Evolutionary conservation across 2,329 filamentous ascomycete genomes (phyloP), one percentile per base, ranked within the genome.

Genomic region (Trichophyton benhamiae): DNA sequence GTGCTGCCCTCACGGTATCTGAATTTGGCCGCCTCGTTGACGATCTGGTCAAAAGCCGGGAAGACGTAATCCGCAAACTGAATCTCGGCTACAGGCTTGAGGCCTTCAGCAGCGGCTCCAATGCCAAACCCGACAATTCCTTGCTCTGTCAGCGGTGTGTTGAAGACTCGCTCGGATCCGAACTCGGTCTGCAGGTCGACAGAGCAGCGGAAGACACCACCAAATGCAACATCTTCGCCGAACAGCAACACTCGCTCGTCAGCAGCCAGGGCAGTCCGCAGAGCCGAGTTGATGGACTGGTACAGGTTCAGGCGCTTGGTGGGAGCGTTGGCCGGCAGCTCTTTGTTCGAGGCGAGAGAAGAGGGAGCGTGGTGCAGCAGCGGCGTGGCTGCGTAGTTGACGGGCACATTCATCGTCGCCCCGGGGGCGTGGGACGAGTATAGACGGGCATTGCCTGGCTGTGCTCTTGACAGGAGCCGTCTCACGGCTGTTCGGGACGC

Each of bases 21-120:
- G 69, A 88, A 87, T 75, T 96, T 96, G 63, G 90, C 89, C 0
- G 89, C 91, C 75, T 96, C 91, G 69, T 96, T 96, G 70, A 96
- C 90, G 36, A 96, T 82, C 77, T 96, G 91, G 70, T 96, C 91
- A 69, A 95, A 96, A 0, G 91, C 91, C 2, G 91, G 91, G 72
- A 86, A 96, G 60, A 96, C 86, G 72, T 96, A 96, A 72, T 96
- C 91, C 63, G 91, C 91, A 70, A 96, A 96, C 72, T 96, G 91
- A 61, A 96, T 91, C 77, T 99, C 94, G 0, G 92, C 92, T 25
- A 97, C 83, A 0, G 94, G 90, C 62, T 87, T 87, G 88, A 96
- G 91, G 25, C 92, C 92, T 76, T 96, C 88, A 5, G 89, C 89
- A 0, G 92, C 91, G 41, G 87, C 84, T 1, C 94, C 94, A 66